A percentile compares a stretch with the other conserved stretches of the same genome.
Evolutionary conservation across 2,329 filamentous ascomycete genomes (phyloP).

Genomic region (Arthrocladium fulminans): DNA sequence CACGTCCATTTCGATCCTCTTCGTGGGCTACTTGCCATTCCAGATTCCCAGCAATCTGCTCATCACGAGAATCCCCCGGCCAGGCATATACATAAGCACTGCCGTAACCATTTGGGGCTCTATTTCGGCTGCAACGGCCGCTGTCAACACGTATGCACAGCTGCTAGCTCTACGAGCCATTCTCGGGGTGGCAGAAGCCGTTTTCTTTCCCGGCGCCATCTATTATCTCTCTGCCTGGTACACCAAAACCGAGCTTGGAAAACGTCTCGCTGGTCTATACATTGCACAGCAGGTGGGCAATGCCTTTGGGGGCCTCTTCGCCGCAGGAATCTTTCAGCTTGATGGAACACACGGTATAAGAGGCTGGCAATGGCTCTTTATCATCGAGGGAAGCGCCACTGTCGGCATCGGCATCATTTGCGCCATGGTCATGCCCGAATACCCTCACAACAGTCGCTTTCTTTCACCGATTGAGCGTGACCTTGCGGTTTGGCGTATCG

Average conservation of each 20-base stretch:
- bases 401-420: constrained; percentile 27
- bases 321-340: constrained; percentile 59
- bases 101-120: constrained; percentile 31
- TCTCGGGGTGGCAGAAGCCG: constrained; percentile 31
- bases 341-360: constrained; percentile 6
- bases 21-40: constrained; percentile 57
- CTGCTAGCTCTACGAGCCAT: constrained; percentile 36
- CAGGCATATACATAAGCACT: constrained; percentile 37
- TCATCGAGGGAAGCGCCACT: constrained; percentile 25
- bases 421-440: constrained; percentile 32
- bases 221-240: constrained; percentile 36
- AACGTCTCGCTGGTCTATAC: constrained; percentile 27
- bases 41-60: constrained; percentile 30
- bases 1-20: constrained; percentile 37
- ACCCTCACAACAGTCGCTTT: constrained; percentile 34
- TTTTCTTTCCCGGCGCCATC: constrained; percentile 51
- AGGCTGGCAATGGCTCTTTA: constrained; percentile 25
- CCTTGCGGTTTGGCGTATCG: constrained; percentile 29
- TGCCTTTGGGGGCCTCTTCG: constrained; percentile 60
- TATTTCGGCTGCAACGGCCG: constrained; percentile 28
- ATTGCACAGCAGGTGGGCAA: constrained; percentile 58
- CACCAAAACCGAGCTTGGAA: constrained; percentile 38
- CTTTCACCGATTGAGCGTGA: constrained; percentile 25
- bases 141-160: constrained; percentile 33
- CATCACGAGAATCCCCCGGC: constrained; percentile 34